Evolutionary conservation across 192 early-diverging fungal species (phyloP).

Genomic region (Coemansia sp.): DNA sequence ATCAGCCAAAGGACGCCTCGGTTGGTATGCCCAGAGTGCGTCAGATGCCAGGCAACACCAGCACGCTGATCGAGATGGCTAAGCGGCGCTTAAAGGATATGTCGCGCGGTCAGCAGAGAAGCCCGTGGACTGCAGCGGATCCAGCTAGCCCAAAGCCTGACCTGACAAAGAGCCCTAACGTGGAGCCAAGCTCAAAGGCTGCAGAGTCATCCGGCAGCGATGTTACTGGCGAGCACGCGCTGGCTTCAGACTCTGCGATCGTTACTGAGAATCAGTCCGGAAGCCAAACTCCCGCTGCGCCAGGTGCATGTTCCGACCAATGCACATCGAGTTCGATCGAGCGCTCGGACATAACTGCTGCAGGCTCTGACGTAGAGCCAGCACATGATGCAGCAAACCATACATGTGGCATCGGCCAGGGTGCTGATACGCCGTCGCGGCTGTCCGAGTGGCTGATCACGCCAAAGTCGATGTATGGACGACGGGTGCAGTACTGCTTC

Average conservation of each 20-base stretch:
- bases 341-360: background rate
- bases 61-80: constrained; percentile 35
- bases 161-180: background rate
- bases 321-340: background rate
- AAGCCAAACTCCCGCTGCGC: background rate
- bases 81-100: constrained; percentile 40
- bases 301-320: background rate
- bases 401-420: background rate
- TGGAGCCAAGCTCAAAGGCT: background rate
- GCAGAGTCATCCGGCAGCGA: background rate
- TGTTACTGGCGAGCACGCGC: background rate
- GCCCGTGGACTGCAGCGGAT: background rate
- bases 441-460: constrained; percentile 75
- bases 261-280: background rate
- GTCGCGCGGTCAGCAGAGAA: constrained; percentile 20
- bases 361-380: constrained; percentile 2
- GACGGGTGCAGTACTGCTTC: constrained; percentile 92
- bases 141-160: background rate
- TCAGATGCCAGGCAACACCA: constrained; percentile 18
- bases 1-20: constrained; percentile 2
- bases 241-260: background rate
- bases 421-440: constrained; percentile 22
- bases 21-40: constrained; percentile 2
- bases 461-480: constrained; percentile 85
- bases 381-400: background rate